Base-by-base conservation (phyloP, 352 stramenopile genomes). In the Bremia lactucae region DNA sequence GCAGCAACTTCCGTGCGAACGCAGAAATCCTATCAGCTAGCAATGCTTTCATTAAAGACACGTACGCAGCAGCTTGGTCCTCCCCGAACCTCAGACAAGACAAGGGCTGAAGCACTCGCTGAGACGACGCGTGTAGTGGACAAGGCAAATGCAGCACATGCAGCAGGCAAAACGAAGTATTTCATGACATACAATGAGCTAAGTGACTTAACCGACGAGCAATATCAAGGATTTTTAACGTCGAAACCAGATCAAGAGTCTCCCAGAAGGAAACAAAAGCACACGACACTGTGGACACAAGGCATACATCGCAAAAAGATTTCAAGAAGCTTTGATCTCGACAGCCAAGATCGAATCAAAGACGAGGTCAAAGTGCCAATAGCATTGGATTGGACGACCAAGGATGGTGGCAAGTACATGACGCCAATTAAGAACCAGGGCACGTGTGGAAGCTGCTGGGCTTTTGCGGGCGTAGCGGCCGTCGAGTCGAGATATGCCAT, bases 351-450 rank as follows among this genome's bases (percentile, higher is more conserved):
- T 16, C 46, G 53, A 1, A 35, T 44, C 0, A 20, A 48, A 9
- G 52, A 57, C 11, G 31, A 53, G 13, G 54, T 51, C 23, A 42
- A 52, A n/a, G 57, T 79, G 9, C 72, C 72, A 6, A 58, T 43
- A n/a, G 62, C 52, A 28, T 26, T 84, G 36, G 75, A 86, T 46
- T 94, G 82, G 82, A 68, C 68, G 11, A 75, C 69, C 5, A 63
- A 82, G 23, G 65, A 83, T 4, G 44, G 54, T 38, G 80, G 80
- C 25, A 88, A 87, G 53, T 93, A 85, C 50, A 39, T 88, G 72
- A 95, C 83, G 22, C 73, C 87, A 5, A 75, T 97, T 25, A 96
- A 96, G 67, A 94, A 96, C 49, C 88, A 97, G 46, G 86, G 84
- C 19, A 89, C 78, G 21, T 97, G 89, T 43, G 89, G 89, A 6